phyloP scores from a whole-genome alignment of 805 yeast genomes.

The Kodamaea kaohsiungensis region DNA sequence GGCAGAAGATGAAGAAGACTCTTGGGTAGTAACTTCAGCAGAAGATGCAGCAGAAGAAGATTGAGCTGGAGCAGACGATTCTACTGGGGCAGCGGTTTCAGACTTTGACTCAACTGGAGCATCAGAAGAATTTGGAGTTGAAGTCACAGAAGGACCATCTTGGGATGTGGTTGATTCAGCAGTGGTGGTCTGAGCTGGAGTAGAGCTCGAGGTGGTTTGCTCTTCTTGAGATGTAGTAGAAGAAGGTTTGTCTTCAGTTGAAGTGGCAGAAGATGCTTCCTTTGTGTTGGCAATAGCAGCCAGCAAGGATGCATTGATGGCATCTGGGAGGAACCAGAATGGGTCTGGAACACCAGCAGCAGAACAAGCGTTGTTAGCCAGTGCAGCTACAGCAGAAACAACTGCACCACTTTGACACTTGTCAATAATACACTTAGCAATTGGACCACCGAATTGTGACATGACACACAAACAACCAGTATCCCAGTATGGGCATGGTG shows the following conservation, averaged over 20 bases:
- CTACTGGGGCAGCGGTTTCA: neutral
- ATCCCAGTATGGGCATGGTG: slow-evolving; percentile 50
- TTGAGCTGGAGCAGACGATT: neutral
- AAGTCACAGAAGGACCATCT: slow-evolving; percentile 5
- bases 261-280: slow-evolving; percentile 13
- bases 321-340: slow-evolving; percentile 31
- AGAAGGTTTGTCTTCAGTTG: slow-evolving; percentile 7
- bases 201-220: slow-evolving; percentile 1
- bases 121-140: slow-evolving; percentile 3
- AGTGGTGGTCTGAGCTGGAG: slow-evolving; percentile 5
- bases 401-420: slow-evolving; percentile 32
- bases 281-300: slow-evolving; percentile 24
- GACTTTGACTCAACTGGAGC: slow-evolving; percentile 1
- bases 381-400: slow-evolving; percentile 22
- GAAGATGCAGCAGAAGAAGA: slow-evolving; percentile 11
- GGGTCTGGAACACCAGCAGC: slow-evolving; percentile 37
- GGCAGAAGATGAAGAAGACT: slow-evolving; percentile 6
- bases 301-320: slow-evolving; percentile 24
- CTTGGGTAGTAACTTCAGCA: slow-evolving; percentile 4
- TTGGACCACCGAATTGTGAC: slow-evolving; percentile 32
- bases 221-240: slow-evolving; percentile 6
- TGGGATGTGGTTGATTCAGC: slow-evolving; percentile 4
- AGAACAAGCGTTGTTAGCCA: slow-evolving; percentile 35
- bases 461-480: slow-evolving; percentile 48
- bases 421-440: slow-evolving; percentile 35